These are phyloP conservation scores for Tetrahymena malaccensis DNA, from an alignment of 73 alveolate species.

Conservation along the genomic window DNA sequence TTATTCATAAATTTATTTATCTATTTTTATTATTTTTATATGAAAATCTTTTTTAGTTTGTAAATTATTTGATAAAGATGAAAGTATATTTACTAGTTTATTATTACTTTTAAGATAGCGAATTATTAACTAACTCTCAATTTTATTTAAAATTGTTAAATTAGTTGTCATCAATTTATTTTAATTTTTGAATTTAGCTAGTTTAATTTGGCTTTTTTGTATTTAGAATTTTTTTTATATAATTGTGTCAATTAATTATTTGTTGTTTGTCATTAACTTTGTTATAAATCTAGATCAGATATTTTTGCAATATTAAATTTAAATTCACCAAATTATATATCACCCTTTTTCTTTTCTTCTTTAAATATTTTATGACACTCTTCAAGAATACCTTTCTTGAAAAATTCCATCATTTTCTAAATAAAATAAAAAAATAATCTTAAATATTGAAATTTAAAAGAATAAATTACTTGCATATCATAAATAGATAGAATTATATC, in stretches of 20 bases:
- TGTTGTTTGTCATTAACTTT: background rate
- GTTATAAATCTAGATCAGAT: background rate
- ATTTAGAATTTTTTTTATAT: too few relatives aligned
- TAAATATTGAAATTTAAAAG: background rate
- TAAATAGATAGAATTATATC: background rate
- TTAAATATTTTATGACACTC: background rate
- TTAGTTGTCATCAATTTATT: too few relatives aligned
- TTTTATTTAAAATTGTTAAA: too few relatives aligned
- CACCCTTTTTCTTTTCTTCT: background rate
- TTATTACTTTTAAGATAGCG: too few relatives aligned
- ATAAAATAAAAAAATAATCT: background rate
- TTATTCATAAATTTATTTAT: background rate
- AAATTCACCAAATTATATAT: background rate
- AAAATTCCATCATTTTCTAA: background rate
- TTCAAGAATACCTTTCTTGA: background rate
- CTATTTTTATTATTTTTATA: too few relatives aligned
- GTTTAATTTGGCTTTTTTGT: too few relatives aligned
- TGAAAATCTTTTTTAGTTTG: background rate
- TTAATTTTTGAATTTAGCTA: too few relatives aligned
- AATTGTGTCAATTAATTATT: too few relatives aligned
- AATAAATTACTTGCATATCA: background rate
- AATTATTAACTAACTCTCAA: too few relatives aligned
- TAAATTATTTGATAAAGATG: background rate
- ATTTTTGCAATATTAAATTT: background rate
- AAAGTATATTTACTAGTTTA: too few relatives aligned